These are phyloP conservation scores for Leccinum subgranulosum DNA, from an alignment of 768 basidiomycete genomes.

Conservation along the genomic window DNA sequence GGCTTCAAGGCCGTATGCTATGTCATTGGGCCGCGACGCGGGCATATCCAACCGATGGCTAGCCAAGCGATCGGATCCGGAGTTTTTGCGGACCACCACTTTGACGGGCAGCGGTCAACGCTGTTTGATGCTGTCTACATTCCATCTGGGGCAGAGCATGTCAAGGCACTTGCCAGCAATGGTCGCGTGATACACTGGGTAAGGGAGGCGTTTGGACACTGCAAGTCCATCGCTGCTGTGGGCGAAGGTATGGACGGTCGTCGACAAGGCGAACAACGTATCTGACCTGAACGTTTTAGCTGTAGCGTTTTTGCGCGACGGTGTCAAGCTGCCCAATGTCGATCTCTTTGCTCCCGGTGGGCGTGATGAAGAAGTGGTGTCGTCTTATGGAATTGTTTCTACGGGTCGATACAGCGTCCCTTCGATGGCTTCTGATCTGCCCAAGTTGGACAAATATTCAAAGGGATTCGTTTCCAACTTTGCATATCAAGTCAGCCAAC, in stretches of 20 bases:
- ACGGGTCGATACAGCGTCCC: constrained; percentile 46
- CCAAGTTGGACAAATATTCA: constrained; percentile 42
- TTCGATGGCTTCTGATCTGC: constrained; percentile 37
- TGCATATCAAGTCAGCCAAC: constrained; percentile 61
- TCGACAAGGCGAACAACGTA: not conserved
- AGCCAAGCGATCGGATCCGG: constrained; percentile 27
- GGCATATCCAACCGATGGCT: constrained; percentile 38
- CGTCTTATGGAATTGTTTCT: constrained; percentile 63
- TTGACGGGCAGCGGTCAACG: constrained; percentile 77
- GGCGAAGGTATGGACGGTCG: constrained; percentile 47
- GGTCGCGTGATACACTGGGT: constrained; percentile 82
- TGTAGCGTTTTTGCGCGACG: constrained; percentile 45
- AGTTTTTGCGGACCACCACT: constrained; percentile 63
- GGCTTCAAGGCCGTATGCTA: constrained; percentile 56
- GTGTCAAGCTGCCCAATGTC: constrained; percentile 46
- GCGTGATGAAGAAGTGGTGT: constrained; percentile 38
- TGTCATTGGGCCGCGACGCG: constrained; percentile 67
- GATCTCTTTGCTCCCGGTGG: constrained; percentile 34
- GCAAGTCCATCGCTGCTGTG: constrained; percentile 76
- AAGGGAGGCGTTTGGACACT: constrained; percentile 83
- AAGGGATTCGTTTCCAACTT: constrained; percentile 59
- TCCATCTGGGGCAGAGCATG: constrained; percentile 64
- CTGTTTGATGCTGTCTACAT: constrained; percentile 82
- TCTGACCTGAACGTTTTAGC: constrained; percentile 31
- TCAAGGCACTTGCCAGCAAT: constrained; percentile 51